These are phyloP conservation scores for Rhizoclosmatium sp. DNA, from an alignment of 192 early-diverging fungal genomes.

Conservation along the genomic window DNA sequence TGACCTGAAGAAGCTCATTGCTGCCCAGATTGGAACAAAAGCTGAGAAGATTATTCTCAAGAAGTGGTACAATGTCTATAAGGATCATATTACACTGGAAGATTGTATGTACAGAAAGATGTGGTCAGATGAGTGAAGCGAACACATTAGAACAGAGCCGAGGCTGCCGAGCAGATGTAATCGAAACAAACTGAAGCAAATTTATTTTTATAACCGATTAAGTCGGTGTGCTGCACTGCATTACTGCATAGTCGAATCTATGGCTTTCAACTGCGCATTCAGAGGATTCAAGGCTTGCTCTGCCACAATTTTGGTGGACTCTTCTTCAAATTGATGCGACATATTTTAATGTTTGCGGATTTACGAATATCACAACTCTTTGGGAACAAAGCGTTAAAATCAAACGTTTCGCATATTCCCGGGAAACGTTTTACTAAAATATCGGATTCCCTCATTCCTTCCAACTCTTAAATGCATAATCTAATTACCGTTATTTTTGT, in stretches of 20 bases:
- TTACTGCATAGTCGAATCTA: background rate
- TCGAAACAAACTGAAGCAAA: background rate
- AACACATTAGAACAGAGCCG: background rate
- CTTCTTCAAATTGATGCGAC: too few relatives aligned
- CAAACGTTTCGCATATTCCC: too few relatives aligned
- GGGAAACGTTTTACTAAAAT: too few relatives aligned
- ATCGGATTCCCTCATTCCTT: too few relatives aligned
- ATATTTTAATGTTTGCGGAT: too few relatives aligned
- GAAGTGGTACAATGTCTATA: constrained; percentile 86
- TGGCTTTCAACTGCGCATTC: too few relatives aligned
- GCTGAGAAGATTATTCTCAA: constrained; percentile 88
- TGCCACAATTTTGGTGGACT: too few relatives aligned
- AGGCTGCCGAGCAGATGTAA: background rate
- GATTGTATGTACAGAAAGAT: constrained; percentile 67
- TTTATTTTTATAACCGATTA: background rate
- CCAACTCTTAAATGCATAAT: too few relatives aligned
- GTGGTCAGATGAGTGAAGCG: too few relatives aligned
- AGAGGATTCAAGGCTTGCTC: too few relatives aligned
- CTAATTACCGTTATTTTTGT: background rate
- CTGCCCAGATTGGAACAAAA: constrained; percentile 89
- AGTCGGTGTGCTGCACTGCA: background rate
- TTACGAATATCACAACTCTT: too few relatives aligned
- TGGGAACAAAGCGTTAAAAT: too few relatives aligned
- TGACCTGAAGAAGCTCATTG: constrained; percentile 85
- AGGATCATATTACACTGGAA: constrained; percentile 89